Evolutionary conservation across 75 land plant species (phyloP).

Genomic region (Cryptomeria japonica): DNA sequence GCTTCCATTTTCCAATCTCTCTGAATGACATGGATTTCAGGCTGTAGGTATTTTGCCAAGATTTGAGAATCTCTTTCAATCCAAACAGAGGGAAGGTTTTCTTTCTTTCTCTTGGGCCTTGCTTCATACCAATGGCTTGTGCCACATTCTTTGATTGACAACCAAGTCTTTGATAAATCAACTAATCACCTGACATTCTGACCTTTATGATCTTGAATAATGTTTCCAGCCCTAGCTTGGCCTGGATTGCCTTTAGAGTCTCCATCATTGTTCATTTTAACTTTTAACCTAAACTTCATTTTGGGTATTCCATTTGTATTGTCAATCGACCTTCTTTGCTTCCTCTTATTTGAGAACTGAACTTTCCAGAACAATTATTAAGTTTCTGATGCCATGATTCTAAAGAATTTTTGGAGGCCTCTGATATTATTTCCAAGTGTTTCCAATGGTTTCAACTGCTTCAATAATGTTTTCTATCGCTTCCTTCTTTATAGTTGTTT

Average conservation of each 20-base stretch:
- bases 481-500: neutral
- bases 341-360: neutral
- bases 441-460: neutral
- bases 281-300: neutral
- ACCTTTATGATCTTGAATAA: neutral
- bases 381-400: neutral
- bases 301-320: neutral
- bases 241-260: neutral
- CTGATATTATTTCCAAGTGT: neutral
- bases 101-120: neutral
- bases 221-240: neutral
- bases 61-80: neutral
- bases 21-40: neutral
- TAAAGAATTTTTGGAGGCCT: neutral
- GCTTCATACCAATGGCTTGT: neutral
- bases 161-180: neutral
- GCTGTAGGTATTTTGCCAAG: neutral
- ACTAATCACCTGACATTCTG: neutral
- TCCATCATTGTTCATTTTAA: neutral
- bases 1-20: neutral
- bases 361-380: neutral
- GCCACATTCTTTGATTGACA: neutral
- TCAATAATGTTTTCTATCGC: neutral
- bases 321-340: neutral
- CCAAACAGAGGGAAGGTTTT: neutral